These are phyloP conservation scores for Xerophyta viscosa DNA, from an alignment of 106 monocot genomes.

Conservation along the genomic window DNA sequence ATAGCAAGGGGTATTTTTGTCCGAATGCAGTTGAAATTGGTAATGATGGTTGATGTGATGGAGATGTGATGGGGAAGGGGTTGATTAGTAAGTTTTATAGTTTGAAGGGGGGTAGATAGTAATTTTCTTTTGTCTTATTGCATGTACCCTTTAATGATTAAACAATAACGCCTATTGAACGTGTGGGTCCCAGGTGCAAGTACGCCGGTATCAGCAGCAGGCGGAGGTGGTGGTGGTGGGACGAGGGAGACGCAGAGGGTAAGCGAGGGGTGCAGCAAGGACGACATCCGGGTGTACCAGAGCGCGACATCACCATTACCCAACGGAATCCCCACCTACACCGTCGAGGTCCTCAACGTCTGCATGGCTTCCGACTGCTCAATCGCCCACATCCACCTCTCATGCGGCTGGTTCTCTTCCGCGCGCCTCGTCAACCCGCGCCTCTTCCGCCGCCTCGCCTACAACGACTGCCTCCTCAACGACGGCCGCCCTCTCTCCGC, in stretches of 20 bases:
- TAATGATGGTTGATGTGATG: too few species aligned
- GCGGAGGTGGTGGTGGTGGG: not conserved
- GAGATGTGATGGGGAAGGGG: too few species aligned
- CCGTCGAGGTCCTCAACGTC: conserved; percentile 2
- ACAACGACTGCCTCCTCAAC: conserved; percentile 8
- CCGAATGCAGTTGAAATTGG: too few species aligned
- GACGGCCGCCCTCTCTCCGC: conserved; percentile 7
- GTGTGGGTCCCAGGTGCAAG: not conserved
- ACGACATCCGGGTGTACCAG: conserved; percentile 8
- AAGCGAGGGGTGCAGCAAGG: conserved; percentile 7
- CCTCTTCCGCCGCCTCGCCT: conserved; percentile 4
- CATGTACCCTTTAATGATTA: too few species aligned
- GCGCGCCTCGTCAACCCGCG: conserved; percentile 8
- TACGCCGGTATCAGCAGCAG: not conserved
- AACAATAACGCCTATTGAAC: not conserved
- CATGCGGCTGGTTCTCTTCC: conserved; percentile 7
- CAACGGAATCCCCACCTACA: conserved; percentile 8
- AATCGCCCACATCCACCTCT: not conserved
- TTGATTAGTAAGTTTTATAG: too few species aligned
- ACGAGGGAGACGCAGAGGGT: conserved; percentile 1
- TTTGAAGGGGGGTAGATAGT: too few species aligned
- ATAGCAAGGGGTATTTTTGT: too few species aligned
- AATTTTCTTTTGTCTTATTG: not conserved
- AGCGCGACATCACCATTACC: conserved; percentile 4
- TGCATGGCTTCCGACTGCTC: not conserved